Percentiles rank a stretch among this genome's conserved stretches.
phyloP scores from a whole-genome alignment of 129 eudicot species.

The Helichrysum umbraculigerum region DNA sequence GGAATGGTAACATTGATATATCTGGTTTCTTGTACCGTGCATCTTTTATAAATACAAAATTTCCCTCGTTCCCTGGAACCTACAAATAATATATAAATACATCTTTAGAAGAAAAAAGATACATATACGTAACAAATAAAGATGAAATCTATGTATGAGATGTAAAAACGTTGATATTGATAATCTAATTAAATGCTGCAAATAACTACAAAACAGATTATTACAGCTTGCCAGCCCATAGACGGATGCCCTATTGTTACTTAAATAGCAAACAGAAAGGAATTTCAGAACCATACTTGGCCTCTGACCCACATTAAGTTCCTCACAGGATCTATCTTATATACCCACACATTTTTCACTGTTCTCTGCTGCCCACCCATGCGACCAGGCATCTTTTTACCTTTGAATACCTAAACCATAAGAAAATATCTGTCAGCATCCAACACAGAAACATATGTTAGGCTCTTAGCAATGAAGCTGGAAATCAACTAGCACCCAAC shows the following conservation, averaged over 20 bases:
- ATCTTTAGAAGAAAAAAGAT: background rate
- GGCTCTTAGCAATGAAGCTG: background rate
- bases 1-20: constrained; percentile 71
- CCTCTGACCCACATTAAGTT: constrained; percentile 96
- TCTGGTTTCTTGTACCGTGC: constrained; percentile 87
- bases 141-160: background rate
- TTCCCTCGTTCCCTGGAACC: constrained; percentile 91
- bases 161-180: background rate
- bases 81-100: constrained; percentile 22
- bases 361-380: constrained; percentile 92
- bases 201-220: too few species aligned
- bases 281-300: constrained; percentile 57
- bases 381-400: constrained; percentile 97
- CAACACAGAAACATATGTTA: background rate
- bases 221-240: too few species aligned
- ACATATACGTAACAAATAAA: background rate
- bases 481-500: background rate
- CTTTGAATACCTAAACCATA: constrained; percentile 74
- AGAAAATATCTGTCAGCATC: background rate
- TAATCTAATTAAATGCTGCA: background rate
- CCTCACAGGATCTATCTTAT: constrained; percentile 91
- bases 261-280: background rate
- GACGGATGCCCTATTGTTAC: background rate
- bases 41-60: constrained; percentile 90
- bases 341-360: constrained; percentile 95